A percentile compares a stretch with the other conserved stretches of the same genome.
These are phyloP conservation scores for Phialophora verrucosa DNA, from an alignment of 2,329 filamentous ascomycete species.

Conservation along the genomic window DNA sequence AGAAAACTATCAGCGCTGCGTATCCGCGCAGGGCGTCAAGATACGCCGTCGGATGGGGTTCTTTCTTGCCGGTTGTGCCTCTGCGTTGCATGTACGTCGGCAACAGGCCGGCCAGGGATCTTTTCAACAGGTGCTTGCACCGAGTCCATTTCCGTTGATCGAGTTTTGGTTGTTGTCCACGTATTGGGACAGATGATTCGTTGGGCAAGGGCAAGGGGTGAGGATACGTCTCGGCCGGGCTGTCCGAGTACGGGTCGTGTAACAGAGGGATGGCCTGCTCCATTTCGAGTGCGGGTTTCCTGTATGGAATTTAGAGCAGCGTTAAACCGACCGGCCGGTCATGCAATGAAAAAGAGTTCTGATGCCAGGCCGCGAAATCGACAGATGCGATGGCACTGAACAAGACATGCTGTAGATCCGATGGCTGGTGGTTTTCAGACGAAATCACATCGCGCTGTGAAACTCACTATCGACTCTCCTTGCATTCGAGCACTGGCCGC, in stretches of 20 bases:
- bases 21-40: conserved; percentile 52
- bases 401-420: background rate
- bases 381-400: background rate
- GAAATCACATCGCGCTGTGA: background rate
- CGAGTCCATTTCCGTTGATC: background rate
- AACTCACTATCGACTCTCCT: background rate
- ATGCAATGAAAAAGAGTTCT: background rate
- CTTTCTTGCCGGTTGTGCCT: background rate
- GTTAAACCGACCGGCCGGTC: background rate
- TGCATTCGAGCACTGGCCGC: background rate
- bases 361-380: background rate
- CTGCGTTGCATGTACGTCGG: conserved; percentile 13
- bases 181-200: background rate
- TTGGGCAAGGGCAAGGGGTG: background rate
- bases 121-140: background rate
- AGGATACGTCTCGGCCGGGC: background rate
- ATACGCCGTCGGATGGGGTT: conserved; percentile 29
- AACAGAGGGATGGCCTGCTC: background rate
- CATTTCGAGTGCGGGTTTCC: background rate
- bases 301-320: background rate
- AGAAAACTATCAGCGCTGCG: conserved; percentile 53
- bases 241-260: background rate
- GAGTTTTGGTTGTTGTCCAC: background rate
- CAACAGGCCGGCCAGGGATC: background rate
- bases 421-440: background rate